A percentile compares a stretch with the other conserved stretches of the same genome.
These are phyloP conservation scores for Verbena officinalis DNA, from an alignment of 257 asterid species.

Conservation along the genomic window DNA sequence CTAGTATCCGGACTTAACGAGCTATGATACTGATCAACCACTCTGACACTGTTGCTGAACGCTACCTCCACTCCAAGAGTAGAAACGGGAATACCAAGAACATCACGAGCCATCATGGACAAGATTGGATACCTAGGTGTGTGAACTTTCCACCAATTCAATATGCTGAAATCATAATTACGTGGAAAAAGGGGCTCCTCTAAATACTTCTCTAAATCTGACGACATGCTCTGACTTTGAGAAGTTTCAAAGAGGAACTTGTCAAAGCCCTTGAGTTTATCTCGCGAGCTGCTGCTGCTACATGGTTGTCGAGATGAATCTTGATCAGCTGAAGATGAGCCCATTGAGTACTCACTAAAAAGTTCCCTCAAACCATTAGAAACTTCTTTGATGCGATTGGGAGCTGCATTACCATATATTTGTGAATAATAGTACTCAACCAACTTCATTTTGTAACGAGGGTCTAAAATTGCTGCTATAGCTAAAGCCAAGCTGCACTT, in stretches of 20 bases:
- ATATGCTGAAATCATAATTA: conserved; percentile 72
- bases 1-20: conserved; percentile 69
- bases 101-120: conserved; percentile 95
- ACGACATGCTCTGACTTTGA: conserved; percentile 59
- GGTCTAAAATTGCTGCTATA: conserved; percentile 84
- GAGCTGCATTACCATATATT: conserved; percentile 65
- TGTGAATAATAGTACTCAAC: conserved; percentile 80
- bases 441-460: conserved; percentile 91
- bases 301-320: conserved; percentile 48
- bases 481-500: conserved; percentile 77
- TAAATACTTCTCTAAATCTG: conserved; percentile 86
- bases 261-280: conserved; percentile 89
- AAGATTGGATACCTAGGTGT: conserved; percentile 93
- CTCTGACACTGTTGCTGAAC: conserved; percentile 64
- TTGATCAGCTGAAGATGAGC: conserved; percentile 50
- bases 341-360: conserved; percentile 70
- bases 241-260: conserved; percentile 82
- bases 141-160: conserved; percentile 99
- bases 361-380: conserved; percentile 68
- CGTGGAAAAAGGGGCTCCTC: conserved; percentile 96
- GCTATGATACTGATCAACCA: conserved; percentile 64
- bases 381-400: conserved; percentile 63
- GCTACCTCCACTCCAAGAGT: conserved; percentile 75
- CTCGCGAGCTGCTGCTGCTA: conserved; percentile 58
- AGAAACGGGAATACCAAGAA: conserved; percentile 78